phyloP scores from a whole-genome alignment of 78 protist species.

The Chrysochromulina tobinii region DNA sequence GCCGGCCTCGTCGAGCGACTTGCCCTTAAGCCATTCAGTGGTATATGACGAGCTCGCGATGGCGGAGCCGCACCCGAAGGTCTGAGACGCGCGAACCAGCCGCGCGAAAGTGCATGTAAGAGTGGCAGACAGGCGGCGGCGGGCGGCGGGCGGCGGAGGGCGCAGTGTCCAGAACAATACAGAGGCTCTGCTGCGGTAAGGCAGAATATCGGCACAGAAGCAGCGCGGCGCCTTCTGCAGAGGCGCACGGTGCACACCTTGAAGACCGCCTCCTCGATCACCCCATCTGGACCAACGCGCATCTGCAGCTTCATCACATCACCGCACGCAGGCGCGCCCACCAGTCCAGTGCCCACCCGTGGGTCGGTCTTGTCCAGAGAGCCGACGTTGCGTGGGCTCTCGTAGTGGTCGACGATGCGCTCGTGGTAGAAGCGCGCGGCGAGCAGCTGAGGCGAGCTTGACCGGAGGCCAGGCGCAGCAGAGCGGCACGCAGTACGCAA shows the following conservation, averaged over 20 bases:
- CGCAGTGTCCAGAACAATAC: neutral
- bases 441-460: neutral
- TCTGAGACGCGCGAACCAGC: slow-evolving; percentile 47
- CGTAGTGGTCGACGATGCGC: slow-evolving; percentile 94
- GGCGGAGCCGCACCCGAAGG: slow-evolving; percentile 99
- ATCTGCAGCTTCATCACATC: slow-evolving; percentile 91
- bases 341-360: slow-evolving; percentile 82
- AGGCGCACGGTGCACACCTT: neutral
- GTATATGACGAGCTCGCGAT: slow-evolving; percentile 85
- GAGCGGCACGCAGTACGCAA: no score
- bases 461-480: no score
- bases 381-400: slow-evolving; percentile 95
- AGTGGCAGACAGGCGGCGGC: neutral
- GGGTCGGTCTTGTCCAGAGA: slow-evolving; percentile 78
- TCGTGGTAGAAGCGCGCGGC: slow-evolving; percentile 45
- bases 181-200: no score
- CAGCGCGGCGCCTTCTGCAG: no score
- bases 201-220: no score
- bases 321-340: slow-evolving; percentile 95
- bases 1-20: slow-evolving; percentile 80
- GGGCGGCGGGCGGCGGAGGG: neutral
- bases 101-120: neutral
- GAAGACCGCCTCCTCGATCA: slow-evolving; percentile 45
- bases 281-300: slow-evolving; percentile 76
- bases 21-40: slow-evolving; percentile 89